Evolutionary conservation across 2,329 filamentous ascomycete genomes (phyloP).

Genomic region (Taxawa tesnikishii): DNA sequence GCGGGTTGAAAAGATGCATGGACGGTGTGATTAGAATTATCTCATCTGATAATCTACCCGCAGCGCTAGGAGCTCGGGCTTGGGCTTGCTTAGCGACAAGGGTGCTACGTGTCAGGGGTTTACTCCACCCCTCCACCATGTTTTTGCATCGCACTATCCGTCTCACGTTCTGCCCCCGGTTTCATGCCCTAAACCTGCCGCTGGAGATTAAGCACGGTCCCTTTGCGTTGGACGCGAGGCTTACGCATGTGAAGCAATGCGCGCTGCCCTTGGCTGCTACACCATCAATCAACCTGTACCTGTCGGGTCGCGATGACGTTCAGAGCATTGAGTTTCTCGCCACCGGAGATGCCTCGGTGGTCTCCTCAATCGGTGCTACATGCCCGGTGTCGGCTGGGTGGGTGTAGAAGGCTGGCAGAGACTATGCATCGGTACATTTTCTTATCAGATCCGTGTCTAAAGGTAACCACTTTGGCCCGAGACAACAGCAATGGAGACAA

Average conservation of each 20-base stretch:
- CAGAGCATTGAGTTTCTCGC: constrained; percentile 2
- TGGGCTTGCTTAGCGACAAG: background rate
- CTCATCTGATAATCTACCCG: constrained; percentile 6
- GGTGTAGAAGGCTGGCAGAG: background rate
- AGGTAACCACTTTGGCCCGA: constrained; percentile 3
- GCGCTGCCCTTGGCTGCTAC: too few relatives aligned
- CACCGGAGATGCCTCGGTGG: too few relatives aligned
- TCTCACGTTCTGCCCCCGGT: background rate
- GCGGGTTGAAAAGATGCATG: constrained; percentile 1
- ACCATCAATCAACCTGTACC: too few relatives aligned
- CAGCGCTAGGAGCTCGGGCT: background rate
- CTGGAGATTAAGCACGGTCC: background rate
- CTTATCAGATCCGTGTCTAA: constrained; percentile 5
- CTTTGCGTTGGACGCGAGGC: background rate
- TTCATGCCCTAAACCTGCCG: background rate
- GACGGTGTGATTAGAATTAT: constrained; percentile 5
- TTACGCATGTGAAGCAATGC: background rate
- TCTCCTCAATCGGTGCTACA: background rate
- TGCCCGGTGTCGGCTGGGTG: constrained; percentile 3
- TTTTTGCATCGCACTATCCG: background rate
- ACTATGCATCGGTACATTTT: constrained; percentile 5
- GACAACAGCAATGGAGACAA: constrained; percentile 5
- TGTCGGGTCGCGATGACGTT: constrained; percentile 1
- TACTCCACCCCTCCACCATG: background rate
- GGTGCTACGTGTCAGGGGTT: background rate